Conservation (phyloP, 257 asterid genomes). For the Scutellaria baicalensis region DNA sequence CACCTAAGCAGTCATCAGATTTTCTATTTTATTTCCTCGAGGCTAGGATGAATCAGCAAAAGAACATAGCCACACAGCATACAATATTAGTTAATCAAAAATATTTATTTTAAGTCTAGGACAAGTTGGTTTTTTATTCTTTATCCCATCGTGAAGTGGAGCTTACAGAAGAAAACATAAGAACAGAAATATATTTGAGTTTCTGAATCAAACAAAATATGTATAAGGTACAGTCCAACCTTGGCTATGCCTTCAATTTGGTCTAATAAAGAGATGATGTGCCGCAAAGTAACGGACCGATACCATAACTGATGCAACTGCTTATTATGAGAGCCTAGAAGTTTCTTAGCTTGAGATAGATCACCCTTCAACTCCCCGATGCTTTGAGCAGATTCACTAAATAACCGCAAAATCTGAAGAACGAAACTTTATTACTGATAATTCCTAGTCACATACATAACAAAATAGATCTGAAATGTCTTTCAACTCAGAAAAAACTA, state of each 20-base stretch:
- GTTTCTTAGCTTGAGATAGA: constrained; percentile 78
- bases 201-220: neutral
- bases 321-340: constrained; percentile 88
- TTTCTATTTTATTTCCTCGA: neutral
- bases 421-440: constrained; percentile 3
- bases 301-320: constrained; percentile 98
- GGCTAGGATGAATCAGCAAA: neutral
- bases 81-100: neutral
- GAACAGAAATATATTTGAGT: neutral
- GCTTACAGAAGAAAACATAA: neutral
- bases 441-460: neutral
- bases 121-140: neutral
- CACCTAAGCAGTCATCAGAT: neutral
- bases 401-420: constrained; percentile 87
- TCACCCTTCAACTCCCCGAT: constrained; percentile 76
- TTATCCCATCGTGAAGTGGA: constrained; percentile 2
- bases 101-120: neutral
- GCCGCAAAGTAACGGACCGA: constrained; percentile 97
- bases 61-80: neutral
- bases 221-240: constrained; percentile 41
- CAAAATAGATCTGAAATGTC: constrained; percentile 4
- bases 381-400: constrained; percentile 93
- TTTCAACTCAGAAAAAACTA: constrained; percentile 12
- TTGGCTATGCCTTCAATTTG: constrained; percentile 98
- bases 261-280: constrained; percentile 86